These are phyloP conservation scores for Spergularia marina DNA, from an alignment of 148 eudicot genomes.

Conservation along the genomic window DNA sequence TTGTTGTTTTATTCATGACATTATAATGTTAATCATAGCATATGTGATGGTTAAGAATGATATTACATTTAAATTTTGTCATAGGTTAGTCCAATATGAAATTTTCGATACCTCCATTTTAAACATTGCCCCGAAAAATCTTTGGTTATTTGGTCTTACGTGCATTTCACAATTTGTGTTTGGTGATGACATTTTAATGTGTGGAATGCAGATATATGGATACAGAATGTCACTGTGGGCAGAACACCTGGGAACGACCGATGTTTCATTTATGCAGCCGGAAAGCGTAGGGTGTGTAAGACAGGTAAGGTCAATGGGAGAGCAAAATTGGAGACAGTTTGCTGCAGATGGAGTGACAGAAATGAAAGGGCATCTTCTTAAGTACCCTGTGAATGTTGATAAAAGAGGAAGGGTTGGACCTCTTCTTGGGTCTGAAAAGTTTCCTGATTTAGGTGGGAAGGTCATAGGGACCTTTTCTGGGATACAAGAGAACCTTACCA, in stretches of 20 bases:
- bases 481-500: conserved; percentile 79
- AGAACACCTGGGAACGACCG: conserved; percentile 64
- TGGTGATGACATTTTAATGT: neutral
- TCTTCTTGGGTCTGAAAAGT: conserved; percentile 60
- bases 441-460: conserved; percentile 77
- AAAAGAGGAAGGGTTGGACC: conserved; percentile 63
- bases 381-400: conserved; percentile 83
- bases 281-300: conserved; percentile 69
- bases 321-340: conserved; percentile 70
- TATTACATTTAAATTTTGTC: no score
- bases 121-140: neutral
- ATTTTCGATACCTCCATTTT: neutral
- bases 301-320: conserved; percentile 50
- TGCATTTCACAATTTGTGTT: neutral
- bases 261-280: conserved; percentile 50
- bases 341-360: conserved; percentile 50
- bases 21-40: no score
- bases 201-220: conserved; percentile 53
- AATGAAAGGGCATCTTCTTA: conserved; percentile 71
- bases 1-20: no score
- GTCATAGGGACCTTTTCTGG: conserved; percentile 60
- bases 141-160: neutral
- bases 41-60: no score
- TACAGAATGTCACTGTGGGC: conserved; percentile 93
- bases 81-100: no score